These are phyloP conservation scores for Pleurozium schreberi DNA, from an alignment of 225 moss, liverwort and hornwort genomes.

Conservation along the genomic window DNA sequence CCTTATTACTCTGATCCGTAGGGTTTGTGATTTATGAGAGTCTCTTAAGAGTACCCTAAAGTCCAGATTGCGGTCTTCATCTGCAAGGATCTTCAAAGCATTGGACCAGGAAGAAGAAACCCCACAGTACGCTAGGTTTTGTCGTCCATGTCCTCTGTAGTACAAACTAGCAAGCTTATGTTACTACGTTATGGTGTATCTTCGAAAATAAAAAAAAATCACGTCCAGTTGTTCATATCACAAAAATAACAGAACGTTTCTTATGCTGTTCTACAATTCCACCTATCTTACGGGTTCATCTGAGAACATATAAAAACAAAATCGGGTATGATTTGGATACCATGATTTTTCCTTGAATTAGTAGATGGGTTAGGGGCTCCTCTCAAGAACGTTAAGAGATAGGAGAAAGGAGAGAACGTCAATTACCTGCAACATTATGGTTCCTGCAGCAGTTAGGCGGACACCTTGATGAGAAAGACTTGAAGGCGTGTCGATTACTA, in stretches of 20 bases:
- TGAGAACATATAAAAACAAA: background rate
- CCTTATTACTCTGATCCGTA: background rate
- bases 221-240: background rate
- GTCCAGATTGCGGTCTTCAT: background rate
- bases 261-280: background rate
- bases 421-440: conserved; percentile 87
- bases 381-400: background rate
- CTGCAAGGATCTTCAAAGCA: background rate
- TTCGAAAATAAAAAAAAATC: background rate
- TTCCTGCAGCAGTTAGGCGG: conserved; percentile 66
- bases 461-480: conserved; percentile 84
- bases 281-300: background rate
- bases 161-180: background rate
- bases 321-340: background rate
- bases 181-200: background rate
- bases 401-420: background rate
- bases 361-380: background rate
- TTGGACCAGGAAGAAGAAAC: background rate
- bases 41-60: background rate
- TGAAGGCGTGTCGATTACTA: conserved; percentile 56
- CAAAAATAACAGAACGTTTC: background rate
- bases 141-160: background rate
- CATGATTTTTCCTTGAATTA: background rate
- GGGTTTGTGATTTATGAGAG: background rate
- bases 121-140: background rate